These are phyloP conservation scores for Holtermannia corniformis DNA, from an alignment of 768 basidiomycete genomes.

Conservation along the genomic window DNA sequence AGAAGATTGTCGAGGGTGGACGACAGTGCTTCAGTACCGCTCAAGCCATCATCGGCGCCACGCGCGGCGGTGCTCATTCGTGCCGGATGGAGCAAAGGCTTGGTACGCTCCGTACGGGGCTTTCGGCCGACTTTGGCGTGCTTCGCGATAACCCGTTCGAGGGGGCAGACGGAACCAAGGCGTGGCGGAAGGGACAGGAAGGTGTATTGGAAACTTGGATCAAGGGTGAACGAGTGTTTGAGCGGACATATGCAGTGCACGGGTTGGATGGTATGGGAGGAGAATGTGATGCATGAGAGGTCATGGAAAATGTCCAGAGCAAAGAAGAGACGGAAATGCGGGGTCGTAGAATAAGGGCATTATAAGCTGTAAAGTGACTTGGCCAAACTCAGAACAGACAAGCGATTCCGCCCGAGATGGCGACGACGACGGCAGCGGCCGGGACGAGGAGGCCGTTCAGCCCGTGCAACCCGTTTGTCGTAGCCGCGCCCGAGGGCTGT, in stretches of 20 bases:
- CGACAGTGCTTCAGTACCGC: neutral
- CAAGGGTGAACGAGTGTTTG: neutral
- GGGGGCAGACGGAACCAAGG: slow-evolving; percentile 10
- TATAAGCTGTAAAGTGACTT: neutral
- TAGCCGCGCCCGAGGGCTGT: neutral
- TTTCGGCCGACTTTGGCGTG: slow-evolving; percentile 13
- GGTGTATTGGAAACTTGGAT: slow-evolving; percentile 13
- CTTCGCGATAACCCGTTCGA: slow-evolving; percentile 12
- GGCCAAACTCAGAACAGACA: neutral
- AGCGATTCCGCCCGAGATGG: neutral
- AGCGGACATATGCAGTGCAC: no score
- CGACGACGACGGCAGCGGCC: no score
- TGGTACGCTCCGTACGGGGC: slow-evolving; percentile 4
- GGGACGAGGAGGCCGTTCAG: neutral
- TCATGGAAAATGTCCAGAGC: no score
- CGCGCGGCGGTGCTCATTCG: slow-evolving; percentile 7
- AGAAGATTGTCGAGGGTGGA: neutral
- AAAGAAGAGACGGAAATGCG: neutral
- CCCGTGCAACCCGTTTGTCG: no score
- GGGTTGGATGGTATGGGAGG: no score
- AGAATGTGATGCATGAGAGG: no score
- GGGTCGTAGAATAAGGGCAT: neutral
- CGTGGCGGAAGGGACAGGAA: slow-evolving; percentile 10
- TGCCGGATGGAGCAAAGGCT: neutral
- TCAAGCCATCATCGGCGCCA: slow-evolving; percentile 4